phyloP scores from a whole-genome alignment of 2,329 filamentous ascomycete species.

The Trichophyton benhamiae region DNA sequence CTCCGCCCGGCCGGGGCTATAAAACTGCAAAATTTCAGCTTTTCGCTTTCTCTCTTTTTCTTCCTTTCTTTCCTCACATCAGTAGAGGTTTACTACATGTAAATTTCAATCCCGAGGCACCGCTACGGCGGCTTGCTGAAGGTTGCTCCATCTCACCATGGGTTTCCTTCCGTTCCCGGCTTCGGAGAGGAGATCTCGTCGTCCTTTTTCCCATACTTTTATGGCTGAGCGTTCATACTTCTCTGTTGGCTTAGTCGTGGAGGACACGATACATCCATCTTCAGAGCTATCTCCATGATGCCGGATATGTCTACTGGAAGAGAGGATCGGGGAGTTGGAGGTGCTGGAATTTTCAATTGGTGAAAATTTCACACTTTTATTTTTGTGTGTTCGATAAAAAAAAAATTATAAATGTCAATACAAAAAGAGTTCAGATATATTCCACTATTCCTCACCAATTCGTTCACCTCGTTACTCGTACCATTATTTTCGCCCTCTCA shows the following conservation, averaged over 20 bases:
- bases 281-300: constrained; percentile 14
- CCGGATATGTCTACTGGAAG: background rate
- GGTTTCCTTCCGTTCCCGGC: constrained; percentile 41
- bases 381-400: background rate
- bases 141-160: constrained; percentile 34
- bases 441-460: background rate
- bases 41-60: constrained; percentile 13
- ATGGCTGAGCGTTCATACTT: constrained; percentile 33
- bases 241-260: constrained; percentile 36
- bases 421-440: background rate
- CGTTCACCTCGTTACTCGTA: background rate
- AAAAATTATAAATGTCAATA: background rate
- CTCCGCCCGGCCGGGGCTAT: constrained; percentile 12
- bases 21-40: constrained; percentile 18
- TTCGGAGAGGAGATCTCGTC: constrained; percentile 31
- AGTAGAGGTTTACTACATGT: constrained; percentile 42
- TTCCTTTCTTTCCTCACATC: constrained; percentile 35
- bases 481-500: background rate
- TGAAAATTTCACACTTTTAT: background rate
- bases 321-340: background rate
- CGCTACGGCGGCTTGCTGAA: constrained; percentile 38
- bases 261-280: constrained; percentile 33
- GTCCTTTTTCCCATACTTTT: constrained; percentile 35
- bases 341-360: background rate
- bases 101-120: constrained; percentile 38